phyloP scores from a whole-genome alignment of 768 basidiomycete species.

The Baorangia bicolor region DNA sequence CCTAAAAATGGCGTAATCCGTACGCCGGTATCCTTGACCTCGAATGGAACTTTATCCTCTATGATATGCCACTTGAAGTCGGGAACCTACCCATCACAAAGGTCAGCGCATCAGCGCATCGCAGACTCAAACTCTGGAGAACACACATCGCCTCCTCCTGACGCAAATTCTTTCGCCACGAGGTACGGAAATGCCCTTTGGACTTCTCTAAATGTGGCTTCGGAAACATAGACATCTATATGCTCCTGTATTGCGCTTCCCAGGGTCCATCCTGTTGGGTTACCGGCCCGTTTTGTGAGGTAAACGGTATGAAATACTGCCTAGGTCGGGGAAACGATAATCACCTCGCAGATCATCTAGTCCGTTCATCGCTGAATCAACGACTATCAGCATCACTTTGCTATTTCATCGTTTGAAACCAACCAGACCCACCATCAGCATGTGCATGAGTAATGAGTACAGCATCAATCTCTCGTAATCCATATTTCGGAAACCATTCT shows the following conservation, averaged over 20 bases:
- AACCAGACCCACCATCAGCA: constrained; percentile 56
- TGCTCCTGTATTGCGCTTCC: constrained; percentile 59
- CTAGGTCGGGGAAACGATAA: constrained; percentile 10
- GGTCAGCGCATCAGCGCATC: neutral
- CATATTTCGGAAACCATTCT: constrained; percentile 69
- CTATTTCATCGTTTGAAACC: neutral
- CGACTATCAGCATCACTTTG: constrained; percentile 1
- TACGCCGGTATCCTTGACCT: constrained; percentile 64
- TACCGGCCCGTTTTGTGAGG: neutral
- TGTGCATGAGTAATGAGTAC: constrained; percentile 87
- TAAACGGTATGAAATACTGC: neutral
- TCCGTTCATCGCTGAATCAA: constrained; percentile 74
- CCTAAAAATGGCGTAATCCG: constrained; percentile 65
- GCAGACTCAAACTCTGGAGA: neutral
- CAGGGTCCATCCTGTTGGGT: constrained; percentile 68
- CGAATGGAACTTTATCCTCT: constrained; percentile 63
- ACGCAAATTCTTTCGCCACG: constrained; percentile 69
- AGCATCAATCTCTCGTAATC: constrained; percentile 67
- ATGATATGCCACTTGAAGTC: constrained; percentile 84
- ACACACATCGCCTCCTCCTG: constrained; percentile 76
- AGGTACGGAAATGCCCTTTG: constrained; percentile 80
- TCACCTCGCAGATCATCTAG: constrained; percentile 84
- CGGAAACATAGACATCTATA: constrained; percentile 74
- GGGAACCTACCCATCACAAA: constrained; percentile 54
- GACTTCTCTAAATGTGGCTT: constrained; percentile 63